Evolutionary conservation across 75 land plant species (phyloP), one percentile per base, ranked within the genome.

Genomic region (Azolla pinnata): DNA sequence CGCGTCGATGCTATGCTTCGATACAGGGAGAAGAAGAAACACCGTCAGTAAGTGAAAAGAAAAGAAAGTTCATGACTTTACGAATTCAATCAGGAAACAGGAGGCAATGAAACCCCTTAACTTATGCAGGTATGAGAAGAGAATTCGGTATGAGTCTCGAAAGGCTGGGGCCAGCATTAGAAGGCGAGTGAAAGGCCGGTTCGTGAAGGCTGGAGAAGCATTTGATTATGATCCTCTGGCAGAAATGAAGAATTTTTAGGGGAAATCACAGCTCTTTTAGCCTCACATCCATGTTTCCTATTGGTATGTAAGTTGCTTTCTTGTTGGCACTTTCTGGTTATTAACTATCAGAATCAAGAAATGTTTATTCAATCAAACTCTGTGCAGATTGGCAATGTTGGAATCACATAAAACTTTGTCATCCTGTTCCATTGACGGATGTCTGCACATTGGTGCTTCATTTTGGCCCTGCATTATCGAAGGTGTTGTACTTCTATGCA

Each of bases 101-200:
- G 40, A 12, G 40, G 10, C 5, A 38, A 38, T 38, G 42, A 7
- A 7, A 7, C 42, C 42, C 14, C 14, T 38, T 7, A 7, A 7
- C 14, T 38, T 38, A 46, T 14, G 34, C 72, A 78, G 80, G 53
- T 78, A 68, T 67, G 80, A 78, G 17, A 78, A 78, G 45, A 59
- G 47, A 54, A 75, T 78, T 17, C 67, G 80, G n/a, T 78, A 78
- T 75, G 79, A 52, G 20, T 74, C 80, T 44, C 80, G 80, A 14
- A 78, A 78, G 27, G 78, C 73, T 14, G 51, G 79, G 31, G 80
- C 80, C 30, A 79, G 75, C 38, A 60, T 40, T 19, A 68, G 80
- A 38, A 62, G 53, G 60, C 77, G 80, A 29, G 77, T 74, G 31
- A 78, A 78, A 52, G 80, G 80, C 32, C 59, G 80, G 9, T 77